Conservation (phyloP, 192 early-diverging fungal genomes). For the Umbelopsis isabellina region DNA sequence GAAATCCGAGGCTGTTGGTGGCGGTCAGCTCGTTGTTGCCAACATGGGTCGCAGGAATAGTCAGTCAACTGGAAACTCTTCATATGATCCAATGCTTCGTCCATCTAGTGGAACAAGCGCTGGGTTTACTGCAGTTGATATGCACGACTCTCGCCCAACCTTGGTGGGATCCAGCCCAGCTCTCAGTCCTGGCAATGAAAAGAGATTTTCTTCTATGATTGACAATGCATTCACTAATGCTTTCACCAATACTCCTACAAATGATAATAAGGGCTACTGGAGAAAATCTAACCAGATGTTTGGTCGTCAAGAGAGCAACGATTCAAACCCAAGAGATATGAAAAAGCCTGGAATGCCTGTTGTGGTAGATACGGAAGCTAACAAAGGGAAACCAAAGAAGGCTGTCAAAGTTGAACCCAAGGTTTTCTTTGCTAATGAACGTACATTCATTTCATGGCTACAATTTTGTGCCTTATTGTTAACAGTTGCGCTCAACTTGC, state of each 20-base stretch:
- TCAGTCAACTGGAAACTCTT: conserved; percentile 4
- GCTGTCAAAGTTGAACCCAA: conserved; percentile 81
- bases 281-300: conserved; percentile 7
- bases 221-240: conserved; percentile 8
- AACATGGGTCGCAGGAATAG: background rate
- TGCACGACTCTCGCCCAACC: conserved; percentile 11
- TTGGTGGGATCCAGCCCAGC: background rate
- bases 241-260: background rate
- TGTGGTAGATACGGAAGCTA: conserved; percentile 17
- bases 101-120: conserved; percentile 5
- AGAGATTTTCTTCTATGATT: conserved; percentile 11
- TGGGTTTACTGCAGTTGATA: conserved; percentile 10
- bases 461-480: conserved; percentile 74
- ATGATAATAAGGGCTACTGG: background rate
- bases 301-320: background rate
- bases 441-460: conserved; percentile 86
- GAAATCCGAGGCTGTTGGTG: conserved; percentile 21
- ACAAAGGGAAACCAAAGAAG: conserved; percentile 42
- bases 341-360: conserved; percentile 20
- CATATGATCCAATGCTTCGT: conserved; percentile 17
- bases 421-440: conserved; percentile 88
- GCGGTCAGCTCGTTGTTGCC: background rate
- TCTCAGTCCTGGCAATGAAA: background rate
- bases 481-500: conserved; percentile 71
- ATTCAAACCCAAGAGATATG: background rate